These are phyloP conservation scores for Ascochyta clinopodiicola DNA, from an alignment of 2,329 filamentous ascomycete species.

Conservation along the genomic window DNA sequence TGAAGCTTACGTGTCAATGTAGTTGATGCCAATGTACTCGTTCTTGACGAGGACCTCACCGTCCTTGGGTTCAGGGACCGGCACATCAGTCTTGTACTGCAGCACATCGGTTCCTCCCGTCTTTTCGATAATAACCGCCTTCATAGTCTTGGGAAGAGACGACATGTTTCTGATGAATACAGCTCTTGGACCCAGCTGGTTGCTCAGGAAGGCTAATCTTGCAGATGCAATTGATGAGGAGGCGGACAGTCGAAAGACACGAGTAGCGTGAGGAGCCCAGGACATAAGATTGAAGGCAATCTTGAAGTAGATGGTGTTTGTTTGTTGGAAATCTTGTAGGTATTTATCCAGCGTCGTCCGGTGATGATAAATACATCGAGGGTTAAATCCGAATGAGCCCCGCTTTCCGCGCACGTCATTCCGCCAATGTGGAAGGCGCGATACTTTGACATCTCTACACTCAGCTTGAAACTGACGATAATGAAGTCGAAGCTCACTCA, in stretches of 20 bases:
- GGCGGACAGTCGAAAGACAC: constrained; percentile 14
- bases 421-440: not conserved
- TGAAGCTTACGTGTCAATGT: constrained; percentile 73
- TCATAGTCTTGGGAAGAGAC: constrained; percentile 71
- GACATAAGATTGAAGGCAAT: constrained; percentile 20
- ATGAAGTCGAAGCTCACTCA: not conserved
- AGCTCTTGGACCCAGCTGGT: constrained; percentile 23
- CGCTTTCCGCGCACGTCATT: constrained; percentile 19
- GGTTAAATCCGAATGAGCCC: constrained; percentile 17
- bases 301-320: not conserved
- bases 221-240: constrained; percentile 20
- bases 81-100: constrained; percentile 72
- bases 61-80: constrained; percentile 71
- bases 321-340: not conserved
- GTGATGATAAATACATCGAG: constrained; percentile 21
- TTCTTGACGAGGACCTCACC: constrained; percentile 82
- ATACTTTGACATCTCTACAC: not conserved
- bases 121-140: constrained; percentile 74
- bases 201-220: constrained; percentile 27
- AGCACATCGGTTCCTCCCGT: constrained; percentile 76
- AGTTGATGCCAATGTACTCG: constrained; percentile 81
- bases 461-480: not conserved
- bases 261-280: constrained; percentile 17
- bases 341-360: constrained; percentile 7
- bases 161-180: constrained; percentile 47